Evolutionary conservation across 2,329 filamentous ascomycete genomes (phyloP).

Genomic region (Alternaria brassicicola): DNA sequence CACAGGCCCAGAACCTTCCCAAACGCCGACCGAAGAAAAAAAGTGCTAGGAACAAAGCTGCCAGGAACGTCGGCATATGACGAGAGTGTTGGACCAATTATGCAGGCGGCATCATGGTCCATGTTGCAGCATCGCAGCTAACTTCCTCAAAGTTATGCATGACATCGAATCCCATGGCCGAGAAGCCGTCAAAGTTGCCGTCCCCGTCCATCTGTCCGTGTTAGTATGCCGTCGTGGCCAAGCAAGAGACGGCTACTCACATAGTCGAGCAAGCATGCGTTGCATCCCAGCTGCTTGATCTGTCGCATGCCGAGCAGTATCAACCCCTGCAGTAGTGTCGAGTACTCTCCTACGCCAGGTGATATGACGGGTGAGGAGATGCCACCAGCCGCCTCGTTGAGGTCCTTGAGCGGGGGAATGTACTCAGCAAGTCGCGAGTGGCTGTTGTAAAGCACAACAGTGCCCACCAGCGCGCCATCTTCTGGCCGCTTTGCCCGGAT

Average conservation of each 20-base stretch:
- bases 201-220: conserved; percentile 68
- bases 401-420: conserved; percentile 70
- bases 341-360: conserved; percentile 69
- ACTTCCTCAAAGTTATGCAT: conserved; percentile 84
- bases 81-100: neutral
- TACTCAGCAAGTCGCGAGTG: conserved; percentile 71
- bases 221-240: conserved; percentile 30
- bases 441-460: conserved; percentile 77
- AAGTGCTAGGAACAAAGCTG: neutral
- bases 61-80: neutral
- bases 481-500: conserved; percentile 77
- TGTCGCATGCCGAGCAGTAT: conserved; percentile 81
- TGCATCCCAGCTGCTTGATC: conserved; percentile 77
- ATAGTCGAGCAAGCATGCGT: conserved; percentile 77
- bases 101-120: conserved; percentile 61
- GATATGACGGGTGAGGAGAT: conserved; percentile 82
- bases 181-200: conserved; percentile 73
- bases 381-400: conserved; percentile 68
- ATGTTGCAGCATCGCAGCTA: conserved; percentile 68
- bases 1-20: neutral
- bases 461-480: conserved; percentile 74
- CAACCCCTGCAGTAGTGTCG: conserved; percentile 76
- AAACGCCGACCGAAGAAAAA: neutral
- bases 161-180: conserved; percentile 80
- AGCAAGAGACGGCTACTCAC: conserved; percentile 59